Evolutionary conservation across 2,329 filamentous ascomycete species (phyloP).

Genomic region (Proliferodiscus dingleyae): DNA sequence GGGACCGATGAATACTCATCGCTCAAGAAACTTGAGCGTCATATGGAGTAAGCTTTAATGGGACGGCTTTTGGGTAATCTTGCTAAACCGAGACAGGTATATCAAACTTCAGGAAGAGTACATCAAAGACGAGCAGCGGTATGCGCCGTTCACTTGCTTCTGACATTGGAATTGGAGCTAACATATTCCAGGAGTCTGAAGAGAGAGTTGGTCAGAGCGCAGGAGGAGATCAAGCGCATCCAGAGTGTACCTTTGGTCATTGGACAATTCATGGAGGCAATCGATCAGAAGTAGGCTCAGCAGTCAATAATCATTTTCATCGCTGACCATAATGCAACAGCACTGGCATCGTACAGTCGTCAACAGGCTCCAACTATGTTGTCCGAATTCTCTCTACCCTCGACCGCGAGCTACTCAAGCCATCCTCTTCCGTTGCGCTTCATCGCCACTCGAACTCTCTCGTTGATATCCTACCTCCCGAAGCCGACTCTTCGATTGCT

Average conservation of each 20-base stretch:
- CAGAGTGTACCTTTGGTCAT: constrained; percentile 97
- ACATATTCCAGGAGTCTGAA: constrained; percentile 70
- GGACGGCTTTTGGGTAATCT: not conserved
- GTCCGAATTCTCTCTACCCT: constrained; percentile 97
- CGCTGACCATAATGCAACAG: constrained; percentile 48
- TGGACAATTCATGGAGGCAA: constrained; percentile 99
- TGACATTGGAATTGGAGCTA: constrained; percentile 8
- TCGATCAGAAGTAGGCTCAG: constrained; percentile 84
- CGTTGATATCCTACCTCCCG: constrained; percentile 96
- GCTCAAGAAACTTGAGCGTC: constrained; percentile 92
- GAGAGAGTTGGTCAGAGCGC: constrained; percentile 90
- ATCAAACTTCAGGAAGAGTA: constrained; percentile 99
- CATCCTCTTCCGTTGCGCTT: constrained; percentile 92
- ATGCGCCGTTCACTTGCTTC: not conserved
- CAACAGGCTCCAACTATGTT: constrained; percentile 97
- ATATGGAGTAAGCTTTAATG: constrained; percentile 69
- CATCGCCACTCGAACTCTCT: constrained; percentile 98
- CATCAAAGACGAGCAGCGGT: constrained; percentile 99
- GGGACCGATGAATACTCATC: constrained; percentile 89
- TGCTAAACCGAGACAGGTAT: constrained; percentile 52
- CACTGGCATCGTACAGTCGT: constrained; percentile 97
- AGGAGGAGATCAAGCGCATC: constrained; percentile 99
- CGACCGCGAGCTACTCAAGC: constrained; percentile 96
- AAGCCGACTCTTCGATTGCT: constrained; percentile 96
- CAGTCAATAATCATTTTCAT: not conserved